Base-by-base conservation (phyloP, 129 eudicot genomes). In the Flaveria bidentis region DNA sequence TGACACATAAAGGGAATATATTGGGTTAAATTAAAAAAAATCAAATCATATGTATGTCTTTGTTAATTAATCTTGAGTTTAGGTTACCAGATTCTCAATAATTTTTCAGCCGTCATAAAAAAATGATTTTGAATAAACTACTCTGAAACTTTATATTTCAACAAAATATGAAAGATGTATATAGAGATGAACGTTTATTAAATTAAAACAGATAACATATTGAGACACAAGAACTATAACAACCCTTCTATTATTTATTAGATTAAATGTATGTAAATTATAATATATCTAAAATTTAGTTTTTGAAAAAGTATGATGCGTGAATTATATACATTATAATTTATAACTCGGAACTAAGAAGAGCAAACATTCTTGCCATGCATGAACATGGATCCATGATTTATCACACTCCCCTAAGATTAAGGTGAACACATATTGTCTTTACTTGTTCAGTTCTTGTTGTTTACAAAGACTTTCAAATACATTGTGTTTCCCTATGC, bases 281-380 rank as follows among this genome's bases (percentile, higher is more conserved):
- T 36, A 36, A 36, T 5, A 36, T 36, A 36, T 36, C 7, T 36
- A 36, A 36, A 36, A 5, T 36, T 36, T 36, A 36, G 41, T 5
- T 36, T 36, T 5, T 36, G 22, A 36, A 36, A 33, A 36, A 36
- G 0, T 36, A 36, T 36, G 41, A 36, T 36, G 41, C 5, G 41
- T 36, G 41, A 36, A 36, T 36, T 36, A 5, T 36, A 5, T 36
- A 36, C 7, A 36, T 36, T 36, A 36, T 36, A 36, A 36, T 36
- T 36, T 5, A 5, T 16, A 18, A 18, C 9, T 7, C 22, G n/a
- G 22, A 56, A 60, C 8, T 60, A 60, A 41, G 74, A 80, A 55
- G 75, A 73, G 84, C 84, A 80, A 75, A 80, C 79, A 73, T 80
- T 80, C 84, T 80, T 74, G 69, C 64, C 84, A 80, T 73, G 84